phyloP scores from a whole-genome alignment of 2,329 filamentous ascomycete species.

The Xylaria sp. region DNA sequence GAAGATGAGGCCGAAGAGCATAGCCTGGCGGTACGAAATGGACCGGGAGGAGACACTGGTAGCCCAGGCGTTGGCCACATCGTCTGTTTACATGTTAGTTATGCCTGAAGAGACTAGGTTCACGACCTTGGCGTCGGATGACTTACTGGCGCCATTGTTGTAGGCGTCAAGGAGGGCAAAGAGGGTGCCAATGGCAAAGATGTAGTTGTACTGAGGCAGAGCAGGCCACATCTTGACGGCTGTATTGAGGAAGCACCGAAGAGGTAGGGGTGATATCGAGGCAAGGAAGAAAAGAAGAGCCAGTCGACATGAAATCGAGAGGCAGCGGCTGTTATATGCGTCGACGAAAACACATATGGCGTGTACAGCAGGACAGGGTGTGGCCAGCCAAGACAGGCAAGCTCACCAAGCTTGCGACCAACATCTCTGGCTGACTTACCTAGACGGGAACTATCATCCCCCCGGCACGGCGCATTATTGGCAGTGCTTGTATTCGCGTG shows the following conservation, averaged over 20 bases:
- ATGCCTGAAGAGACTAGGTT: background rate
- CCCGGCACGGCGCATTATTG: constrained; percentile 1
- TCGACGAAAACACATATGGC: background rate
- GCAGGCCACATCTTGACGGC: constrained; percentile 31
- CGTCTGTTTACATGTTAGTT: constrained; percentile 56
- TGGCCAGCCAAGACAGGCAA: constrained; percentile 7
- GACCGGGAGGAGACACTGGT: constrained; percentile 83
- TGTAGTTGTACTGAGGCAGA: constrained; percentile 68
- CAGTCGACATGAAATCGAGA: background rate
- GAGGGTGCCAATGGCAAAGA: constrained; percentile 76
- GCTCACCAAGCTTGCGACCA: constrained; percentile 4
- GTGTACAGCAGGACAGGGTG: background rate
- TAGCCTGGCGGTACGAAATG: constrained; percentile 71
- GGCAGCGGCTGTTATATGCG: constrained; percentile 18
- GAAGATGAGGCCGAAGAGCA: constrained; percentile 69
- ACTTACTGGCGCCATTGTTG: constrained; percentile 80
- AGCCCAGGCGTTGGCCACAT: constrained; percentile 85
- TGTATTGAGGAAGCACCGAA: background rate
- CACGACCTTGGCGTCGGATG: background rate
- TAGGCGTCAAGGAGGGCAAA: constrained; percentile 78
- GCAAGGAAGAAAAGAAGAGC: constrained; percentile 13
- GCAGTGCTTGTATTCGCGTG: background rate
- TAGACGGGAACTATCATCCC: background rate
- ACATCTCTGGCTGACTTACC: background rate
- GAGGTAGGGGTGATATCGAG: constrained; percentile 11